Conservation (phyloP, 495 filamentous ascomycete species). For the Penicillium roqueforti region DNA sequence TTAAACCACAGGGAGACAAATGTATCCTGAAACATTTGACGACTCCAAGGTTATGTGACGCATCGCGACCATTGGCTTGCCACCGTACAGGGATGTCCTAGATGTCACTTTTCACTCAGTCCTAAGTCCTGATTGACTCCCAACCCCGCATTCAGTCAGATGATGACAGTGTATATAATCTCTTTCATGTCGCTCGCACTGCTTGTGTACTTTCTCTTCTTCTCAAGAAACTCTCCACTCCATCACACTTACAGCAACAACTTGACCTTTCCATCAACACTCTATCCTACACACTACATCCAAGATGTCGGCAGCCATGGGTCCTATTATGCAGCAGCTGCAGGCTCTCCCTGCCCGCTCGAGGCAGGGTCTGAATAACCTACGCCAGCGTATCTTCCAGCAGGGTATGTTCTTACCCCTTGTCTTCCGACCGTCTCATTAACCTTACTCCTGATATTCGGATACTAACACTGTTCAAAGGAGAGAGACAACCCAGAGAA, state of each 20-base stretch:
- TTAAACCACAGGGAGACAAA: background rate
- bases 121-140: slow-evolving; percentile 10
- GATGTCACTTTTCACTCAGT: slow-evolving; percentile 21
- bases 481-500: slow-evolving; percentile 31
- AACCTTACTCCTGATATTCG: background rate
- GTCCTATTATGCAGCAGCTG: slow-evolving; percentile 24
- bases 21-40: slow-evolving; percentile 1
- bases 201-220: background rate
- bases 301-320: slow-evolving; percentile 26
- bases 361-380: slow-evolving; percentile 28
- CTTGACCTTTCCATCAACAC: slow-evolving; percentile 1
- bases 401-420: slow-evolving; percentile 20
- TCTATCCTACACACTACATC: background rate
- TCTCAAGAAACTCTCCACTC: slow-evolving; percentile 13
- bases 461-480: slow-evolving; percentile 14
- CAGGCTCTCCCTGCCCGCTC: slow-evolving; percentile 24
- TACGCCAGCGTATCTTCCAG: slow-evolving; percentile 30
- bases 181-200: background rate
- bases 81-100: slow-evolving; percentile 16
- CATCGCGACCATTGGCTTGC: slow-evolving; percentile 8
- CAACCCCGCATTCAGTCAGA: slow-evolving; percentile 29
- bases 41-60: background rate
- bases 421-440: background rate
- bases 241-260: slow-evolving; percentile 8
- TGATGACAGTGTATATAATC: slow-evolving; percentile 23